Conservation (phyloP, 2,329 filamentous ascomycete species). For the Penicillium sp. region DNA sequence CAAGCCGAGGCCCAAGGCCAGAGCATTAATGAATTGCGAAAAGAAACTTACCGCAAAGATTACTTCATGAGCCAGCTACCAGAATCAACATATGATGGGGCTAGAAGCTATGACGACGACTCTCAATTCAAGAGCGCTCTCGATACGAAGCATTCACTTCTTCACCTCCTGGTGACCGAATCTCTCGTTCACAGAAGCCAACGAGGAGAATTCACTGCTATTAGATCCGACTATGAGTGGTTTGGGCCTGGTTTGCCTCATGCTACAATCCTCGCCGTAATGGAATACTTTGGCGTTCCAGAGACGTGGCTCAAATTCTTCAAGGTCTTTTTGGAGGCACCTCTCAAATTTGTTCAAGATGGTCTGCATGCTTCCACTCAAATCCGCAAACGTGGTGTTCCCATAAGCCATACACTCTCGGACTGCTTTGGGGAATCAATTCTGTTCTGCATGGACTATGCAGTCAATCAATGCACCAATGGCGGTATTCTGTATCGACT, state of each 20-base stretch:
- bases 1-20: slow-evolving; percentile 11
- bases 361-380: slow-evolving; percentile 45
- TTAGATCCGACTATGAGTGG: slow-evolving; percentile 59
- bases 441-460: slow-evolving; percentile 64
- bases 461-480: slow-evolving; percentile 57
- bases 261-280: slow-evolving; percentile 55
- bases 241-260: slow-evolving; percentile 61
- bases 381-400: slow-evolving; percentile 56
- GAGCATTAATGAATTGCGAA: slow-evolving; percentile 33
- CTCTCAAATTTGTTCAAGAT: slow-evolving; percentile 58
- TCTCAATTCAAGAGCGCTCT: slow-evolving; percentile 44
- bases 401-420: slow-evolving; percentile 59
- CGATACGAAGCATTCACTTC: slow-evolving; percentile 55
- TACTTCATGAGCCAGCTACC: slow-evolving; percentile 60
- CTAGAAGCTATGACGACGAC: slow-evolving; percentile 41
- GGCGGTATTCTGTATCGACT: slow-evolving; percentile 60
- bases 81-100: slow-evolving; percentile 35
- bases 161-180: slow-evolving; percentile 58
- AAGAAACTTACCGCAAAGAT: slow-evolving; percentile 40
- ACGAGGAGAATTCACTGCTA: slow-evolving; percentile 51
- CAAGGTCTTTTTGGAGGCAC: slow-evolving; percentile 56
- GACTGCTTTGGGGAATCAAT: slow-evolving; percentile 60
- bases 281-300: slow-evolving; percentile 60
- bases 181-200: slow-evolving; percentile 51
- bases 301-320: slow-evolving; percentile 60